Conservation (phyloP, 2,329 filamentous ascomycete species). For the Aspergillus clavatus region DNA sequence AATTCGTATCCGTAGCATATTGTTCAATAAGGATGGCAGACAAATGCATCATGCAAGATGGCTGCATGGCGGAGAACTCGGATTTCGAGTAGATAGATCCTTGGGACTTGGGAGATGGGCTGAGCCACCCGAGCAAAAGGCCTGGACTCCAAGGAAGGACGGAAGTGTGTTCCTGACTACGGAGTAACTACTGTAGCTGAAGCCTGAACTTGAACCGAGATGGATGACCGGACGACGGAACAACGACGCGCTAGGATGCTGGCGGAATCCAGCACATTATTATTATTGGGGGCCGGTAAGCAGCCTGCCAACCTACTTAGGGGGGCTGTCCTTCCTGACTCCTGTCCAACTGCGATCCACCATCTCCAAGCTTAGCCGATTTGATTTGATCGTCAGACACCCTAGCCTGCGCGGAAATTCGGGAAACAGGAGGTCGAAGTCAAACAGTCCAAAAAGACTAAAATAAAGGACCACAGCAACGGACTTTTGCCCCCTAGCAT, state of each 20-base stretch:
- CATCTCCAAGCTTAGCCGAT: constrained; percentile 1
- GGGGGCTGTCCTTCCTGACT: too few relatives aligned
- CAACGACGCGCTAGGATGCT: neutral
- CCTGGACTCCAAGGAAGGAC: neutral
- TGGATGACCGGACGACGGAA: constrained; percentile 2
- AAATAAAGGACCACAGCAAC: too few relatives aligned
- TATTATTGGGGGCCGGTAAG: constrained; percentile 12
- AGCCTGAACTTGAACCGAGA: neutral
- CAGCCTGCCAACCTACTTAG: constrained; percentile 3
- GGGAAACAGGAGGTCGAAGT: neutral
- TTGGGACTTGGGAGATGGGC: neutral
- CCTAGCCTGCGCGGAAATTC: neutral
- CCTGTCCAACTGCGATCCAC: constrained; percentile 5
- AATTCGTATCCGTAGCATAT: too few relatives aligned
- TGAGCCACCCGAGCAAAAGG: neutral
- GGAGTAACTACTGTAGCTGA: too few relatives aligned
- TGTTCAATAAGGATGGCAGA: too few relatives aligned
- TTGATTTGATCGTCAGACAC: neutral
- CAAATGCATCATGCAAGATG: neutral
- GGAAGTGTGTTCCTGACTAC: neutral
- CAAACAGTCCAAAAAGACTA: too few relatives aligned
- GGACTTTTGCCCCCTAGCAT: too few relatives aligned
- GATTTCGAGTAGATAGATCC: constrained; percentile 6
- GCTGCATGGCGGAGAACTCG: constrained; percentile 1
- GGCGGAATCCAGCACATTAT: constrained; percentile 9